Base-by-base conservation (phyloP, 2,329 filamentous ascomycete species). In the Scedosporium minutisporum region DNA sequence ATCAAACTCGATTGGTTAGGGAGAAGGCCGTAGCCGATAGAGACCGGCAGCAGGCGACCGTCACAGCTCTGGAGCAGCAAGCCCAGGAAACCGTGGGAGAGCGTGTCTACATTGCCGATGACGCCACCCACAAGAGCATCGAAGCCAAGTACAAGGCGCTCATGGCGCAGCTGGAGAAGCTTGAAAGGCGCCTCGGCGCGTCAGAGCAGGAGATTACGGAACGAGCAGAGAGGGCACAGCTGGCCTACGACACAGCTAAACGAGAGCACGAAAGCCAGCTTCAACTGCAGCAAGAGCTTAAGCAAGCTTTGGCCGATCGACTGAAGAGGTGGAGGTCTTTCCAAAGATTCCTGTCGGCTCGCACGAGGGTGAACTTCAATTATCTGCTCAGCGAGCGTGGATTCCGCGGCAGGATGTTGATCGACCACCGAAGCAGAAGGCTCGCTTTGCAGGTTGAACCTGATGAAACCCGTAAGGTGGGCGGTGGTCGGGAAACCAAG, bases 341-440 rank as follows among this genome's bases (percentile, higher is more conserved):
- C 74, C 89, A 93, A 69, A 83, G 87, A 27, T 85, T 87, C 67
- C 97, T 99, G 69, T 93, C 92, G 44, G 85, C 88, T n/a, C 86
- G 89, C 62, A 90, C 95, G 57, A 87, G 91, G 59, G 87, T 89
- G 61, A 91, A 90, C 65, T 99, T 99, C 75, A 88, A 85, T 61
- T 96, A 95, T 70, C 82, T 97, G 14, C 84, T 99, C 63, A 91
- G 87, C 70, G 93, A 97, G 75, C 87, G 95, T 69, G 88, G 89
- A 23, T 99, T 96, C 76, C 86, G 92, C 55, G 95, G 95, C 63
- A 85, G 84, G 66, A 83, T 99, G 63, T 78, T 87, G 23, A 83
- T 96, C 51, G 87, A 96, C 69, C 93, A 97, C 75, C 77, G 80
- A 58, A 73, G 80, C n/a, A 88, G 88, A 68, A 80, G 83, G 63